These are phyloP conservation scores for Gryganskiella cystojenkinii DNA, from an alignment of 192 early-diverging fungal genomes.

Conservation along the genomic window DNA sequence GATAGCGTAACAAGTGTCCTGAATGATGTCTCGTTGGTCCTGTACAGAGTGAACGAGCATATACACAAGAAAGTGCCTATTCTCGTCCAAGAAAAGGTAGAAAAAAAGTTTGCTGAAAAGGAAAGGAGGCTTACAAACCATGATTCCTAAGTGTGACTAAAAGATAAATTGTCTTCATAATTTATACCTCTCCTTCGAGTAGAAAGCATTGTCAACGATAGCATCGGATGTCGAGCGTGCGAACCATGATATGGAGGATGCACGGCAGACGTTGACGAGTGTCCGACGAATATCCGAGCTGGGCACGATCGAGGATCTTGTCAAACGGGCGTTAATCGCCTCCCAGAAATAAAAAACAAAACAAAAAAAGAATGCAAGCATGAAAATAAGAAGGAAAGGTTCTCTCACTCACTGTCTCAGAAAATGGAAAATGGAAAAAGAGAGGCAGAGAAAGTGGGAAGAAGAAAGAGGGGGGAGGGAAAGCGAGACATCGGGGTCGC, in stretches of 20 bases:
- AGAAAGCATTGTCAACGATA: constrained; percentile 30
- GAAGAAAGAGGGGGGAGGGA: no score
- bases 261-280: constrained; percentile 33
- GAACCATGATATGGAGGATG: constrained; percentile 49
- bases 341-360: not conserved
- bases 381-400: not conserved
- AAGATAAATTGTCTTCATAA: no score
- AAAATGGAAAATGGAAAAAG: no score
- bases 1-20: constrained; percentile 26
- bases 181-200: not conserved
- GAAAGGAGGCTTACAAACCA: not conserved
- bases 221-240: constrained; percentile 22
- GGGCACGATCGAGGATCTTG: constrained; percentile 24
- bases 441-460: no score
- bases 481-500: no score
- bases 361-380: not conserved
- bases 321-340: constrained; percentile 18
- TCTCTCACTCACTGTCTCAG: no score
- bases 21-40: constrained; percentile 35
- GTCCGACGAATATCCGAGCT: constrained; percentile 35
- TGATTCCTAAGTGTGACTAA: no score
- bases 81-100: constrained; percentile 45
- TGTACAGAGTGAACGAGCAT: constrained; percentile 47
- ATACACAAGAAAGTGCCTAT: constrained; percentile 45
- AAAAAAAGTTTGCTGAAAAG: not conserved